A percentile compares a stretch with the other conserved stretches of the same genome.
Conservation (phyloP, 768 basidiomycete species). For the Pisolithus tinctorius region DNA sequence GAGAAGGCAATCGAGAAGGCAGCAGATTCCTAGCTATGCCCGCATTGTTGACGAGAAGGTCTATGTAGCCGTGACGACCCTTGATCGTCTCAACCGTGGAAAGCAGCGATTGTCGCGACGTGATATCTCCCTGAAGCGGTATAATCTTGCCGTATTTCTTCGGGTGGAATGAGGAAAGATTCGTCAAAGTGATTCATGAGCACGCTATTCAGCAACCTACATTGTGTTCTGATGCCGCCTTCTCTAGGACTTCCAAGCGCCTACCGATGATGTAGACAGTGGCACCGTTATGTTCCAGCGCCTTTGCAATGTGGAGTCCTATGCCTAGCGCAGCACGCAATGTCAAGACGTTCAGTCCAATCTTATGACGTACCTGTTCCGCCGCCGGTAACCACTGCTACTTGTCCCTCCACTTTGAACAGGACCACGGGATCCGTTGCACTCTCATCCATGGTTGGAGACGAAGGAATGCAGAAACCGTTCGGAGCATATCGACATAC, state of each 20-base stretch:
- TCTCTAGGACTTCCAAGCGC: conserved; percentile 50
- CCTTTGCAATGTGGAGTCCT: conserved; percentile 73
- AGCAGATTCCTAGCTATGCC: conserved; percentile 60
- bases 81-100: conserved; percentile 49
- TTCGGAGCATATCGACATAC: not conserved
- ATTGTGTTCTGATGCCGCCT: conserved; percentile 53
- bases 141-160: conserved; percentile 61
- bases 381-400: conserved; percentile 69
- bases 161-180: not conserved
- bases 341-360: conserved; percentile 1
- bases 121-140: conserved; percentile 62
- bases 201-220: conserved; percentile 32
- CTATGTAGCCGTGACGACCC: conserved; percentile 59
- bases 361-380: conserved; percentile 48
- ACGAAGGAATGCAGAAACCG: not conserved
- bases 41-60: conserved; percentile 76
- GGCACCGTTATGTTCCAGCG: conserved; percentile 75
- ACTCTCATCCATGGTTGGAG: conserved; percentile 9
- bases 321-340: conserved; percentile 44
- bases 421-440: conserved; percentile 34
- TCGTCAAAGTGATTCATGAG: conserved; percentile 13
- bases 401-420: conserved; percentile 59
- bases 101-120: conserved; percentile 50
- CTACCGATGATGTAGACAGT: conserved; percentile 76
- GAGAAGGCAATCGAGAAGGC: conserved; percentile 49